Base-by-base conservation (phyloP, 2,329 filamentous ascomycete species). In the Blastomyces emzantsi region DNA sequence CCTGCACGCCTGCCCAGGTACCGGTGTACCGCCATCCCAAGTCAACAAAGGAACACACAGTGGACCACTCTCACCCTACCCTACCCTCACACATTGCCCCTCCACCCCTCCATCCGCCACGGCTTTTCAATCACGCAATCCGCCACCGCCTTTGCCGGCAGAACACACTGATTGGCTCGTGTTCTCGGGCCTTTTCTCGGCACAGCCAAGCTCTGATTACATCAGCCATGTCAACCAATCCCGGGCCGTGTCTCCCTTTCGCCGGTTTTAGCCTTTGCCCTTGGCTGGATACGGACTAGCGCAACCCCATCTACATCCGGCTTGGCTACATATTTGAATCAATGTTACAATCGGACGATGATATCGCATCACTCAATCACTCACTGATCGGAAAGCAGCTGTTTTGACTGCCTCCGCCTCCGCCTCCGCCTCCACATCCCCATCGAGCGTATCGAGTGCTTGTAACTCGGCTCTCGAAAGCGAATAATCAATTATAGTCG, bases 401-500 rank as follows among this genome's bases (percentile, higher is more conserved):
- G 8, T 22, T 49, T 49, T 22, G 49, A 30, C 54, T 22, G 17
- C 6, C 33, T 9, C n/a, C 2, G 47, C n/a, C 43, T 22, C 45
- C 11, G 7, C 19, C 8, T 22, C 45, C 45, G n/a, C 45, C 49
- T 39, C 39, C 62, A 73, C 69, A 17, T 66, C 59, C n/a, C 68
- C 66, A 45, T 69, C 64, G 0, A 67, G 51, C 17, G 72, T 68
- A 56, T 72, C 68, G 11, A 66, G 68, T 11, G 68, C 55, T 8
- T 69, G 61, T 64, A 87, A 75, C 30, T 81, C 78, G 1, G 84
- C 84, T n/a, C 86, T 82, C 0, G 85, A 87, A 45, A 88, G 79
- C 1, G 86, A 87, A 72, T 88, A 88, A 71, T 88, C 86, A 67
- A 88, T 88, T 30, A 88, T 80, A 0, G 86, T 87, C 1, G 84